Evolutionary conservation across 1,139 yeast species (phyloP).

Genomic region (Candida mesenterica): DNA sequence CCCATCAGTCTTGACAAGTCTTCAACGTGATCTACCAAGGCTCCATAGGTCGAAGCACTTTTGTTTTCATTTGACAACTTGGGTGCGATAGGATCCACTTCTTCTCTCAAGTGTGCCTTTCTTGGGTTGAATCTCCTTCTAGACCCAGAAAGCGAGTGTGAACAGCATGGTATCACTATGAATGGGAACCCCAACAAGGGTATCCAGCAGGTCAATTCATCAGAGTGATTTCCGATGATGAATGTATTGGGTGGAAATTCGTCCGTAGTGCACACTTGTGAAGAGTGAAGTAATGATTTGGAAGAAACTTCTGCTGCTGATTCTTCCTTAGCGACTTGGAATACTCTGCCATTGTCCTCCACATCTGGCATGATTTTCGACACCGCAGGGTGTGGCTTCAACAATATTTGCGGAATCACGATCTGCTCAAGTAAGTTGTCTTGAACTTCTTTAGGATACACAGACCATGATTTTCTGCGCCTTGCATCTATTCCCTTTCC

Average conservation of each 20-base stretch:
- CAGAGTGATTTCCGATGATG: slow-evolving; percentile 92
- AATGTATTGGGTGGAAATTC: slow-evolving; percentile 71
- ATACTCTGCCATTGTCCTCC: slow-evolving; percentile 58
- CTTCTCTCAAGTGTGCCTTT: slow-evolving; percentile 12
- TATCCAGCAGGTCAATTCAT: slow-evolving; percentile 93
- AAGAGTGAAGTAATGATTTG: slow-evolving; percentile 50
- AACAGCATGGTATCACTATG: slow-evolving; percentile 93
- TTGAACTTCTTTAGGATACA: slow-evolving; percentile 64
- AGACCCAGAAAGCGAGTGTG: slow-evolving; percentile 80
- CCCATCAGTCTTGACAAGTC: slow-evolving; percentile 66
- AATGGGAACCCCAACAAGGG: slow-evolving; percentile 86
- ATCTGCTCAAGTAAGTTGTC: slow-evolving; percentile 66
- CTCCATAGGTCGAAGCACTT: slow-evolving; percentile 63
- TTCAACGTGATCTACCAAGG: slow-evolving; percentile 82
- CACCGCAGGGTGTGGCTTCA: slow-evolving; percentile 67
- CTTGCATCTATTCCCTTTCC: slow-evolving; percentile 93
- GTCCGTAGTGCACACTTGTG: slow-evolving; percentile 61
- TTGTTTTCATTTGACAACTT: slow-evolving; percentile 4
- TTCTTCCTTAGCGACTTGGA: slow-evolving; percentile 37
- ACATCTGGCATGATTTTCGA: slow-evolving; percentile 52
- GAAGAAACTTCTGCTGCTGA: slow-evolving; percentile 17
- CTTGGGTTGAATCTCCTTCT: slow-evolving; percentile 60
- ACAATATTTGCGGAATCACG: slow-evolving; percentile 67
- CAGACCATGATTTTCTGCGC: slow-evolving; percentile 81
- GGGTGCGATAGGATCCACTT: slow-evolving; percentile 5